phyloP scores from a whole-genome alignment of 2,329 filamentous ascomycete genomes.

The Hypoxylon sp. region DNA sequence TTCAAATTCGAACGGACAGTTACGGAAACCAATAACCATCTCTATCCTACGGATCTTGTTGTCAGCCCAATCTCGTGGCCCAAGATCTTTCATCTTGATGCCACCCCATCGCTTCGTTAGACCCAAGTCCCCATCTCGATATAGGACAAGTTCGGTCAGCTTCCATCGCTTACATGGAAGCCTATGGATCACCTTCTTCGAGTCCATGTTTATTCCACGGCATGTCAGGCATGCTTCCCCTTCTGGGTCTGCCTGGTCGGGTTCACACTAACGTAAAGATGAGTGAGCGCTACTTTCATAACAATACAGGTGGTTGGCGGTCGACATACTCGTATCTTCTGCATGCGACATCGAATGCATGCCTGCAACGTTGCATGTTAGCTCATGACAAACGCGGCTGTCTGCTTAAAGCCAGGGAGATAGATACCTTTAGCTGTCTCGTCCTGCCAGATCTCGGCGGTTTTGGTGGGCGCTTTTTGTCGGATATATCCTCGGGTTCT shows the following conservation, averaged over 20 bases:
- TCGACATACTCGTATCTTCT: slow-evolving; percentile 53
- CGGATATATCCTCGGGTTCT: neutral
- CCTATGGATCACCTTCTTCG: slow-evolving; percentile 58
- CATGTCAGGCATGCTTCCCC: slow-evolving; percentile 53
- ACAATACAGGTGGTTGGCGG: slow-evolving; percentile 3
- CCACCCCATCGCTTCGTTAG: slow-evolving; percentile 56
- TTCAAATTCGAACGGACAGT: slow-evolving; percentile 48
- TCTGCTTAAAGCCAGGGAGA: slow-evolving; percentile 1
- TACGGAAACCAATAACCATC: slow-evolving; percentile 51
- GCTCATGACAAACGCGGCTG: slow-evolving; percentile 6
- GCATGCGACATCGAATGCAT: slow-evolving; percentile 56
- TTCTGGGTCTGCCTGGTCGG: slow-evolving; percentile 45
- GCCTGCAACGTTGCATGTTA: slow-evolving; percentile 43
- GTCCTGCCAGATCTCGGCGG: slow-evolving; percentile 39
- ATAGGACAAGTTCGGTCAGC: slow-evolving; percentile 52
- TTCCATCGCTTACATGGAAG: slow-evolving; percentile 56
- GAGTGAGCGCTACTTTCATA: neutral
- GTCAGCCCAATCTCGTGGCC: slow-evolving; percentile 44
- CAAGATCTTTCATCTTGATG: slow-evolving; percentile 53
- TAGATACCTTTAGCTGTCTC: slow-evolving; percentile 38
- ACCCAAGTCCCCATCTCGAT: slow-evolving; percentile 54
- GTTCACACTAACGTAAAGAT: slow-evolving; percentile 48
- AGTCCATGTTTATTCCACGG: slow-evolving; percentile 48
- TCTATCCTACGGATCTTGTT: slow-evolving; percentile 47
- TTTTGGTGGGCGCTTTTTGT: slow-evolving; percentile 1